phyloP scores from a whole-genome alignment of 2,329 filamentous ascomycete species.

The Alternaria gaisen region DNA sequence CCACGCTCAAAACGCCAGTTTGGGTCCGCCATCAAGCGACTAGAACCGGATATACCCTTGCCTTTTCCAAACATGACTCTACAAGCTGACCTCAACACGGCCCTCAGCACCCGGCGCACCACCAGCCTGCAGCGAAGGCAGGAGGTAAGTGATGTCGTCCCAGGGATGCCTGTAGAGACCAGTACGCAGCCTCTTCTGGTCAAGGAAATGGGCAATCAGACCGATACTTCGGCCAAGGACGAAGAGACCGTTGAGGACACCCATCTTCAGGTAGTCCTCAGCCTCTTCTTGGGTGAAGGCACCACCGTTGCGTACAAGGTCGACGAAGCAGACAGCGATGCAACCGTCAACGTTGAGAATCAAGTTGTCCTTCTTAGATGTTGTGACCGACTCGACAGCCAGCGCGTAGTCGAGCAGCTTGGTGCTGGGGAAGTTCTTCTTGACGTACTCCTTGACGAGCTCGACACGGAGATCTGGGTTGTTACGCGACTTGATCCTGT shows the following conservation, averaged over 20 bases:
- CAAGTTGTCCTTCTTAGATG: constrained; percentile 99
- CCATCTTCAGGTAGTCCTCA: constrained; percentile 98
- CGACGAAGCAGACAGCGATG: constrained; percentile 98
- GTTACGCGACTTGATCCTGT: constrained; percentile 99
- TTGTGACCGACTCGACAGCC: constrained; percentile 96
- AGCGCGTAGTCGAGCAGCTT: constrained; percentile 99
- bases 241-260: constrained; percentile 99
- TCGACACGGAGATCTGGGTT: constrained; percentile 99
- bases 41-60: constrained; percentile 39
- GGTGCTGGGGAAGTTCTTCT: constrained; percentile 95
- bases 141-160: constrained; percentile 63
- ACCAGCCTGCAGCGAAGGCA: constrained; percentile 48
- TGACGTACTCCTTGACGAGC: constrained; percentile 98
- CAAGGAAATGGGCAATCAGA: constrained; percentile 99
- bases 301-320: constrained; percentile 96
- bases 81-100: constrained; percentile 54
- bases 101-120: constrained; percentile 52
- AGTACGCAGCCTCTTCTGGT: constrained; percentile 99
- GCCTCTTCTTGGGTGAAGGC: constrained; percentile 96
- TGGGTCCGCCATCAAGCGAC: constrained; percentile 35
- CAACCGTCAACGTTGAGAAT: constrained; percentile 99
- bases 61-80: constrained; percentile 38
- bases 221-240: constrained; percentile 96
- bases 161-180: constrained; percentile 98
- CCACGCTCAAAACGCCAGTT: constrained; percentile 44